phyloP scores from a whole-genome alignment of 2,329 filamentous ascomycete species.

The Colletotrichum tropicale region DNA sequence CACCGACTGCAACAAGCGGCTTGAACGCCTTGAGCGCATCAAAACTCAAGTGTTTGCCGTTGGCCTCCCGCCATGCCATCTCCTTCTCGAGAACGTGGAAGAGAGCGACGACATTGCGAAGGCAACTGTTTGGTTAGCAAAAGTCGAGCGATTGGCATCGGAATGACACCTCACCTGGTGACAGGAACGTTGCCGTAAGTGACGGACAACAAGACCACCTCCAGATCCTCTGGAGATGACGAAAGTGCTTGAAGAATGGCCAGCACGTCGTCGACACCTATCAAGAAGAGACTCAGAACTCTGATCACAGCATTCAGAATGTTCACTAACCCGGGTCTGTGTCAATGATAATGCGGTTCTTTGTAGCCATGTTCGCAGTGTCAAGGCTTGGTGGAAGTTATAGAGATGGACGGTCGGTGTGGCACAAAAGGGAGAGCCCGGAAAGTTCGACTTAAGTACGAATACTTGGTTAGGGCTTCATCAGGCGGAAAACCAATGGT shows the following conservation, averaged over 20 bases:
- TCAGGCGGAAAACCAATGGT: too few species aligned
- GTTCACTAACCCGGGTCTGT: slow-evolving; percentile 77
- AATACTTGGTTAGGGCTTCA: too few species aligned
- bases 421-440: too few species aligned
- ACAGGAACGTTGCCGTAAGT: slow-evolving; percentile 95
- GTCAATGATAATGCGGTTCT: slow-evolving; percentile 88
- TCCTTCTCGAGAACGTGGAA: slow-evolving; percentile 94
- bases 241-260: slow-evolving; percentile 88
- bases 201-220: slow-evolving; percentile 83
- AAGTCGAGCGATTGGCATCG: not conserved
- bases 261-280: slow-evolving; percentile 88
- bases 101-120: slow-evolving; percentile 86
- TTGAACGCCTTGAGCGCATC: slow-evolving; percentile 73
- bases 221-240: slow-evolving; percentile 80
- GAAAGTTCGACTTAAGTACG: too few species aligned
- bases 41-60: slow-evolving; percentile 74
- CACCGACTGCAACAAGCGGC: slow-evolving; percentile 85
- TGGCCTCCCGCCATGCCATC: slow-evolving; percentile 77
- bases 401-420: too few species aligned
- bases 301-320: not conserved
- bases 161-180: slow-evolving; percentile 61
- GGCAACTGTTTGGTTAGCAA: slow-evolving; percentile 60
- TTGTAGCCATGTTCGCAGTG: slow-evolving; percentile 60
- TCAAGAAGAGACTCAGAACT: not conserved
- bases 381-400: too few species aligned